A percentile compares a stretch with the other conserved stretches of the same genome.
Conservation (phyloP, 116 monocot genomes). For the Dioscorea cayenensis region DNA sequence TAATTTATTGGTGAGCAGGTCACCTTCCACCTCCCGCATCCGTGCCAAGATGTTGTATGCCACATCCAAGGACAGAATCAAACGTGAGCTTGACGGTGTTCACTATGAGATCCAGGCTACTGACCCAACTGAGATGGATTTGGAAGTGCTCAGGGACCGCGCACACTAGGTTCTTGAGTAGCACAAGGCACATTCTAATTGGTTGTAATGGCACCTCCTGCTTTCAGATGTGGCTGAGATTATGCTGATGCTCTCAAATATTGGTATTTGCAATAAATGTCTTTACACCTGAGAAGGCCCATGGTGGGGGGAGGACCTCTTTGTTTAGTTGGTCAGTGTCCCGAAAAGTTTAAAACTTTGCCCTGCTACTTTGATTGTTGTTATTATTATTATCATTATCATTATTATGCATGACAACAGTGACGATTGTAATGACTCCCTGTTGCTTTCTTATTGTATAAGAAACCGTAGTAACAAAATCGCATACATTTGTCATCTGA, state of each 20-base stretch:
- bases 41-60: constrained; percentile 71
- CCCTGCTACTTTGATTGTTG: neutral
- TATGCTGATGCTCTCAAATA: neutral
- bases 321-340: neutral
- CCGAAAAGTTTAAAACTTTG: neutral
- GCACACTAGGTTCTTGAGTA: constrained; percentile 18
- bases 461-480: too few species aligned
- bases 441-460: too few species aligned
- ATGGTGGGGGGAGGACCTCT: constrained; percentile 12
- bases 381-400: too few species aligned
- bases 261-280: neutral
- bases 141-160: constrained; percentile 53
- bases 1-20: constrained; percentile 24
- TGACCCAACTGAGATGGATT: constrained; percentile 55
- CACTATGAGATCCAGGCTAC: constrained; percentile 72
- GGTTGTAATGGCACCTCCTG: neutral
- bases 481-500: too few species aligned
- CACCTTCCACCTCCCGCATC: constrained; percentile 44
- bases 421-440: too few species aligned
- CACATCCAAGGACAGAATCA: constrained; percentile 51
- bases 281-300: constrained; percentile 2
- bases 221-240: neutral
- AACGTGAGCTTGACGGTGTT: constrained; percentile 49
- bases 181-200: neutral
- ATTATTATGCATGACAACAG: too few species aligned